These are phyloP conservation scores for Galeopsis tetrahit DNA, from an alignment of 257 asterid species.

Conservation along the genomic window DNA sequence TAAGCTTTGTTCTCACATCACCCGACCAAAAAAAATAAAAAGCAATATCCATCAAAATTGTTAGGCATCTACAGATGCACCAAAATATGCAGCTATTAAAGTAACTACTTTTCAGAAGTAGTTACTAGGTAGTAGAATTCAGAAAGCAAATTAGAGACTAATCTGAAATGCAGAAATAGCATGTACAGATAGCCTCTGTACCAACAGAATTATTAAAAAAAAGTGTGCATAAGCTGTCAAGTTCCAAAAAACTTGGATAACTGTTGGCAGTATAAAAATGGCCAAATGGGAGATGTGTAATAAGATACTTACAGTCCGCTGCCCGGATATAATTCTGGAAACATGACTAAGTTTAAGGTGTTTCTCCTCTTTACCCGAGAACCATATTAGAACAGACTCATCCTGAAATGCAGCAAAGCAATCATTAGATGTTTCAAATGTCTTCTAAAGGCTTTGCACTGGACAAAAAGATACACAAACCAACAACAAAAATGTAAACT, in stretches of 20 bases:
- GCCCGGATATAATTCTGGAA: conserved; percentile 95
- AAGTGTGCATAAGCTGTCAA: conserved; percentile 28
- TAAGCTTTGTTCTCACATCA: not conserved
- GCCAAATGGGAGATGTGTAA: conserved; percentile 9
- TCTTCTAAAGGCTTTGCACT: conserved; percentile 12
- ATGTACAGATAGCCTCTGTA: conserved; percentile 8
- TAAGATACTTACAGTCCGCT: conserved; percentile 86
- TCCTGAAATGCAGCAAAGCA: conserved; percentile 62
- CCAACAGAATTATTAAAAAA: not conserved
- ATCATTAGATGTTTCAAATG: conserved; percentile 31
- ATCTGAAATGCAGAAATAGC: conserved; percentile 6
- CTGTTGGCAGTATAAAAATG: conserved; percentile 21
- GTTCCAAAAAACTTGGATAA: conserved; percentile 6
- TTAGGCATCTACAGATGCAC: not conserved
- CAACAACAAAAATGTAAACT: conserved; percentile 17
- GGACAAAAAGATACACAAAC: conserved; percentile 23
- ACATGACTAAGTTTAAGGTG: conserved; percentile 91
- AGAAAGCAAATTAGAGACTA: conserved; percentile 17
- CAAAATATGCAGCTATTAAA: conserved; percentile 9
- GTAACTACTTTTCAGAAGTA: conserved; percentile 15
- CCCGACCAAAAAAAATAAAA: not conserved
- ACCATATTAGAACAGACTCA: conserved; percentile 95
- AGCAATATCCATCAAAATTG: not conserved
- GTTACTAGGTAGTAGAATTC: conserved; percentile 1
- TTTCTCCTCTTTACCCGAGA: conserved; percentile 98